Base-by-base conservation (phyloP, 805 yeast species). In the Cephaloascus albidus region DNA sequence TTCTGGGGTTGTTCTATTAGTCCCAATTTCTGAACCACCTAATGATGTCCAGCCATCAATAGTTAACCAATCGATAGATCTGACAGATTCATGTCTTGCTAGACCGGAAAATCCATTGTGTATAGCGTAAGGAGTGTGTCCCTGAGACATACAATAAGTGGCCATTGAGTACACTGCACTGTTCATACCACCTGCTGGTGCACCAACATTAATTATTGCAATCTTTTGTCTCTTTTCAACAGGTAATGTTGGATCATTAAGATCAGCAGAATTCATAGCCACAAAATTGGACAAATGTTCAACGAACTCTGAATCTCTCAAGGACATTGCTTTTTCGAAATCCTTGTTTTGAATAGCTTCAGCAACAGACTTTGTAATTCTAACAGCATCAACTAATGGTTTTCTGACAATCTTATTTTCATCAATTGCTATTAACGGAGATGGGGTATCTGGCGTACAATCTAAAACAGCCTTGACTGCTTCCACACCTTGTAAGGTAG, bases 1-100 rank as follows among this genome's bases (percentile, higher is more conserved):
- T 43, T 68, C 63, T 6, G 90, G 89, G 10, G 82, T 71, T 19
- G 73, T 60, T 58, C 93, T 68, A 63, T 84, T 84, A 33, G 94
- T 84, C 51, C 94, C 94, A 37, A 84, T 69, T 59, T 82, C 90
- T 8, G 86, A 79, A 40, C 94, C 94, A 57, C 94, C 94, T 39
- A 66, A 58, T 35, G 75, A 70, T 48, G 77, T 76, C 89, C 90
- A 84, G 23, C 78, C 79, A 47, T 78, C 80, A 49, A 84, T 76
- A 35, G 78, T 81, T 37, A 79, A 53, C 90, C 90, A 84, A 20
- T 68, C 56, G 42, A 84, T 63, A 33, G 75, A 65, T 45, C 71
- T 68, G 35, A 84, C 76, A 33, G 74, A 60, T 38, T 77, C 89
- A 44, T 78, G 78, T 50, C 77, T 65, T 15, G 78, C 72, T 45